Percentiles rank a stretch among this genome's conserved stretches.
These are phyloP conservation scores for Paecilomyces sp. DNA, from an alignment of 2,329 filamentous ascomycete genomes.

Conservation along the genomic window DNA sequence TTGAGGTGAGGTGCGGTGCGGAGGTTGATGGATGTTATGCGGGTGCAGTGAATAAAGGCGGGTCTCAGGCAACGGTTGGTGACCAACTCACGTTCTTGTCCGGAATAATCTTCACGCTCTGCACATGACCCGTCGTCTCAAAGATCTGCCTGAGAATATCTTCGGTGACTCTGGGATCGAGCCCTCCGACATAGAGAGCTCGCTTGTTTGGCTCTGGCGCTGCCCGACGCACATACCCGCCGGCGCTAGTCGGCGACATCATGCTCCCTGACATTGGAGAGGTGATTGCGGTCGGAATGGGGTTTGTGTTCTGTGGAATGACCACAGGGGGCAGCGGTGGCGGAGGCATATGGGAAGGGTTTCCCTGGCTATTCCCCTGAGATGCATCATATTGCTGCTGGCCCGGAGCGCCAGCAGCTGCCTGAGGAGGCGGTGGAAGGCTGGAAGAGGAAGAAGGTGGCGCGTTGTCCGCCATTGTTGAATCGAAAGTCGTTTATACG, in stretches of 20 bases:
- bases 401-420: slow-evolving; percentile 64
- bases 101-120: slow-evolving; percentile 98
- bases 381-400: slow-evolving; percentile 60
- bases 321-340: slow-evolving; percentile 75
- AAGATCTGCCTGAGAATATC: slow-evolving; percentile 97
- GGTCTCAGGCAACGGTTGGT: not conserved
- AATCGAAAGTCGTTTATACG: not conserved
- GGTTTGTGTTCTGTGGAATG: slow-evolving; percentile 94
- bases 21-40: slow-evolving; percentile 2
- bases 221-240: slow-evolving; percentile 76
- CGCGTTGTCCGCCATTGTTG: slow-evolving; percentile 69
- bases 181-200: slow-evolving; percentile 87
- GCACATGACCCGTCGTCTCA: slow-evolving; percentile 95
- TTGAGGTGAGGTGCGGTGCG: not conserved
- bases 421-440: slow-evolving; percentile 63
- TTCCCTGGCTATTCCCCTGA: slow-evolving; percentile 61
- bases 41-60: not conserved
- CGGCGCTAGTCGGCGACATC: slow-evolving; percentile 78
- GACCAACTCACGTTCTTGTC: slow-evolving; percentile 85
- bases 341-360: slow-evolving; percentile 75
- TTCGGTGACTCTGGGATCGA: slow-evolving; percentile 92
- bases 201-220: slow-evolving; percentile 98
- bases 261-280: slow-evolving; percentile 74
- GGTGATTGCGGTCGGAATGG: slow-evolving; percentile 85
- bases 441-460: slow-evolving; percentile 55